These are phyloP conservation scores for Straminergon stramineum DNA, from an alignment of 225 moss, liverwort and hornwort species.

Conservation along the genomic window DNA sequence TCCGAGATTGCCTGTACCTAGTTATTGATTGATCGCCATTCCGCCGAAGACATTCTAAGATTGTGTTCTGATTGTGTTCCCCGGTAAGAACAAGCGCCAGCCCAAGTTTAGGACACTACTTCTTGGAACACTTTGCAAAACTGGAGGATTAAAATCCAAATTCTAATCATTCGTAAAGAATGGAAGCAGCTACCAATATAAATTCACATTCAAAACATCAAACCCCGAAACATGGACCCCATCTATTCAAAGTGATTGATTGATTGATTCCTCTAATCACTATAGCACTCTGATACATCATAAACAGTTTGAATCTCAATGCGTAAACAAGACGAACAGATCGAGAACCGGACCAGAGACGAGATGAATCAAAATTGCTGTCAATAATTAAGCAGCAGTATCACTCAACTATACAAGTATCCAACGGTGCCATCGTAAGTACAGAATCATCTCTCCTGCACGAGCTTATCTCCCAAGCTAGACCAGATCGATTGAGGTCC, in stretches of 20 bases:
- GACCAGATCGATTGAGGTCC: neutral
- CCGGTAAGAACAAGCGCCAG: neutral
- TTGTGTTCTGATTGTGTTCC: neutral
- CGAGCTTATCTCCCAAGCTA: neutral
- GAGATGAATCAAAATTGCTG: neutral
- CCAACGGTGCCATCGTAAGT: neutral
- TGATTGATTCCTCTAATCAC: neutral
- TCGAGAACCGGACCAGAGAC: too few species aligned
- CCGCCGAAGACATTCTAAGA: too few species aligned
- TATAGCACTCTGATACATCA: neutral
- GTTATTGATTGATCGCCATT: neutral
- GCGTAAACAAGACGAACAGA: neutral
- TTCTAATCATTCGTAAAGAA: neutral
- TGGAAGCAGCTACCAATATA: neutral
- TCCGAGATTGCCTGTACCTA: neutral
- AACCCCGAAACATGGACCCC: neutral
- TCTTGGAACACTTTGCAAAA: neutral
- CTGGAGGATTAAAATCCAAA: neutral
- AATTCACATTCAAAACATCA: neutral
- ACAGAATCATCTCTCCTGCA: neutral
- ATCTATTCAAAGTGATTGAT: neutral
- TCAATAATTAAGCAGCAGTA: neutral
- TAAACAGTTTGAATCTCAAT: too few species aligned
- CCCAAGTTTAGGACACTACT: neutral
- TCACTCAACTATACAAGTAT: neutral